Conservation (phyloP, 345 rosid species). For the Citropsis articulata region DNA sequence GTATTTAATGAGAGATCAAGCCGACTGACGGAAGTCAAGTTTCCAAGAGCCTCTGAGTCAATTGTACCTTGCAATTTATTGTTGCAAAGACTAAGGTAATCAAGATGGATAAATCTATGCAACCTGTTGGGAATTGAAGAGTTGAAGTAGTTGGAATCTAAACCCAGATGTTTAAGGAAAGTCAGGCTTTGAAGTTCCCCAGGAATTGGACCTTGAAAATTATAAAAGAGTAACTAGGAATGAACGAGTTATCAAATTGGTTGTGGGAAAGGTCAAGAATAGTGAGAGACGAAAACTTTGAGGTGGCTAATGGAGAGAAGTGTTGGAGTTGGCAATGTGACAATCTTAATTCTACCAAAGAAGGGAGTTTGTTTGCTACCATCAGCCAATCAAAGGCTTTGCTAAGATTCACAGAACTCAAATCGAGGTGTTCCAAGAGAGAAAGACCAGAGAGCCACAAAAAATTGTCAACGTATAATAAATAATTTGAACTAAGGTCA, state of each 20-base stretch:
- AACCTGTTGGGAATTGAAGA: background rate
- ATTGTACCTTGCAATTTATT: too few species aligned
- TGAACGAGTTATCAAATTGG: background rate
- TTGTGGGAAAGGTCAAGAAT: background rate
- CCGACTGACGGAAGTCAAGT: background rate
- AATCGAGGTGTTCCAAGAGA: too few species aligned
- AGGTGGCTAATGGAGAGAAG: background rate
- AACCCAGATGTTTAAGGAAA: background rate
- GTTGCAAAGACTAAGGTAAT: background rate
- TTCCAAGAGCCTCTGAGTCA: too few species aligned
- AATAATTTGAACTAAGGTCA: background rate
- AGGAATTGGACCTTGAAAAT: background rate
- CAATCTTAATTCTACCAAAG: too few species aligned
- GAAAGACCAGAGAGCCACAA: too few species aligned
- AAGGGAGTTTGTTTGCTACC: too few species aligned
- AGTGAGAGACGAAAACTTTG: background rate
- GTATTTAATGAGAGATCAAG: background rate
- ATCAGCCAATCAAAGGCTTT: too few species aligned
- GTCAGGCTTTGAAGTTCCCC: background rate
- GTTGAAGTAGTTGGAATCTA: background rate
- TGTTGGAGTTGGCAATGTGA: too few species aligned
- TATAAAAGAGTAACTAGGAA: background rate
- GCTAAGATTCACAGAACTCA: too few species aligned
- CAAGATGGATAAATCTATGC: background rate
- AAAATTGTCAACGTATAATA: background rate